These are phyloP conservation scores for Ascochyta lentis DNA, from an alignment of 2,329 filamentous ascomycete species.

Conservation along the genomic window DNA sequence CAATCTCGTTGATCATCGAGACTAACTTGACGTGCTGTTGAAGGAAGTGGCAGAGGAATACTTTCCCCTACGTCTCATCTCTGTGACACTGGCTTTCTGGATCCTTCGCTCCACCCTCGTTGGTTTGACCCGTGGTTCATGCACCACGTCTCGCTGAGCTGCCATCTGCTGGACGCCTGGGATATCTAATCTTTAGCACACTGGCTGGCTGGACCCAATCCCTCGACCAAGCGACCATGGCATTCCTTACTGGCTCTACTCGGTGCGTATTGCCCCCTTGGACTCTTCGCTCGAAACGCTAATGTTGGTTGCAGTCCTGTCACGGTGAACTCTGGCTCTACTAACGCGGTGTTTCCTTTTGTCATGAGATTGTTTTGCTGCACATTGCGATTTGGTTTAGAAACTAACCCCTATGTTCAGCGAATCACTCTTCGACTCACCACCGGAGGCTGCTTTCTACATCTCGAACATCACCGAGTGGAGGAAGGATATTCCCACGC, in stretches of 20 bases:
- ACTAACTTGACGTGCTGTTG: constrained; percentile 43
- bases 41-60: constrained; percentile 18
- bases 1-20: constrained; percentile 32
- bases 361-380: constrained; percentile 23
- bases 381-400: constrained; percentile 29
- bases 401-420: constrained; percentile 49
- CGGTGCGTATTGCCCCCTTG: not conserved
- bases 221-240: not conserved
- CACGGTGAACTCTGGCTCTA: constrained; percentile 16
- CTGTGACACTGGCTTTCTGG: not conserved
- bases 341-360: constrained; percentile 50
- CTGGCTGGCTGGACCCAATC: not conserved
- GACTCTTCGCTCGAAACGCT: not conserved
- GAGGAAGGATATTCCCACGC: constrained; percentile 49
- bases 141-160: not conserved
- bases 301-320: not conserved
- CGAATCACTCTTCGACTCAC: constrained; percentile 49
- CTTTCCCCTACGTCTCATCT: too few species aligned
- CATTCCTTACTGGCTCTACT: not conserved
- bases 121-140: not conserved
- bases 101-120: too few species aligned
- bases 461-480: constrained; percentile 51
- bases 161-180: not conserved
- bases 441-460: constrained; percentile 43
- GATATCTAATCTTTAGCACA: not conserved